A percentile compares a stretch with the other conserved stretches of the same genome.
Evolutionary conservation across 345 rosid genomes (phyloP).

Genomic region (Syzygium aromaticum): DNA sequence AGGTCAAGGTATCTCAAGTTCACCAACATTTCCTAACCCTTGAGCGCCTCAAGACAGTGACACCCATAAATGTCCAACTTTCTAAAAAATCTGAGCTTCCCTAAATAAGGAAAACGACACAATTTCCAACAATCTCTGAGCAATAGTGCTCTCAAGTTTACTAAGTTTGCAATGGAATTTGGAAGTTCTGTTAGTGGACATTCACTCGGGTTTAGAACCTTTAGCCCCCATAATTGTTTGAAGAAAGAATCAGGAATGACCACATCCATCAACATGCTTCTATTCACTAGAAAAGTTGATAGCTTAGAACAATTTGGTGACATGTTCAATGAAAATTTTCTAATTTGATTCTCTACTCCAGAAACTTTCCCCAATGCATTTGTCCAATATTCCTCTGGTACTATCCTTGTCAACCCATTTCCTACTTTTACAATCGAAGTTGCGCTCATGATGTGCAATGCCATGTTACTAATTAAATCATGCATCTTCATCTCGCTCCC

Average conservation of each 20-base stretch:
- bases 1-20: constrained; percentile 1
- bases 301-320: constrained; percentile 2
- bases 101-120: fast-evolving
- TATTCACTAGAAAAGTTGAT: neutral
- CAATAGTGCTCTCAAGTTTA: constrained; percentile 3
- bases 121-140: fast-evolving
- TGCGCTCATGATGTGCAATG: neutral
- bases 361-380: constrained; percentile 9
- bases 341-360: neutral
- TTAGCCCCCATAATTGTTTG: neutral
- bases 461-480: constrained; percentile 19
- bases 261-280: fast-evolving
- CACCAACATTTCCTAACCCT: constrained; percentile 1
- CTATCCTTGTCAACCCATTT: neutral
- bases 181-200: neutral
- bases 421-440: constrained; percentile 5
- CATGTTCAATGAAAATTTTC: neutral
- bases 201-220: fast-evolving
- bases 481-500: constrained; percentile 5
- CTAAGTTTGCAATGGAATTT: constrained; percentile 1
- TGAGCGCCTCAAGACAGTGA: neutral
- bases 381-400: neutral
- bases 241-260: neutral
- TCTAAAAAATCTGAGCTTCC: neutral
- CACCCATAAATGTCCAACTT: fast-evolving